Percentiles rank a stretch among this genome's conserved stretches.
phyloP scores from a whole-genome alignment of 1,284 basidiomycete genomes.

The Cryptococcus sp. region DNA sequence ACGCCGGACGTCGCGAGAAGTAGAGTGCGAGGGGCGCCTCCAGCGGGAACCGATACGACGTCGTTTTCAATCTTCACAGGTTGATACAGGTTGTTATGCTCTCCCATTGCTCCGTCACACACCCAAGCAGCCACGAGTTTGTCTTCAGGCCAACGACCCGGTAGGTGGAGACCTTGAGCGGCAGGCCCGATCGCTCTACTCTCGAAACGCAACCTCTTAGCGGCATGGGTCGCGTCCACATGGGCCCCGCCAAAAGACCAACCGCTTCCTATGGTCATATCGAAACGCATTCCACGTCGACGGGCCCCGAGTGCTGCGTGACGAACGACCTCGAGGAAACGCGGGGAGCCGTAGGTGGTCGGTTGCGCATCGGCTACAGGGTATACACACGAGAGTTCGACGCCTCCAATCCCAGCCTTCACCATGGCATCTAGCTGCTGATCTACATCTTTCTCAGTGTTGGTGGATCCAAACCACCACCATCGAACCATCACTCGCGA shows the following conservation, averaged over 20 bases:
- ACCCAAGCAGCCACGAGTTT: slow-evolving; percentile 4
- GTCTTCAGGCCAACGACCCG: slow-evolving; percentile 7
- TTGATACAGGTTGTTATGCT: background rate
- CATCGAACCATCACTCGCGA: slow-evolving; percentile 9
- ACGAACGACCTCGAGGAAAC: slow-evolving; percentile 3
- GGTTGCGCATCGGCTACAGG: slow-evolving; percentile 1
- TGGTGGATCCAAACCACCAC: slow-evolving; percentile 9
- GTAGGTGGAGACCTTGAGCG: background rate
- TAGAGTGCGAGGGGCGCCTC: slow-evolving; percentile 2
- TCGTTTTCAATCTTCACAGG: background rate
- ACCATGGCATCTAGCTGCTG: slow-evolving; percentile 9
- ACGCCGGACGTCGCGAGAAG: slow-evolving; percentile 2
- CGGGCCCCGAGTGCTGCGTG: background rate
- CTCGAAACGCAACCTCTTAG: background rate
- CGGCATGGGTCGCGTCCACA: background rate
- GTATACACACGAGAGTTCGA: slow-evolving; percentile 7
- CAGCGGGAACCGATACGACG: slow-evolving; percentile 1
- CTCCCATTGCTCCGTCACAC: slow-evolving; percentile 3
- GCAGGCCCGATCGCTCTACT: background rate
- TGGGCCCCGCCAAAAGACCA: slow-evolving; percentile 10
- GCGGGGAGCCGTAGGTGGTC: background rate
- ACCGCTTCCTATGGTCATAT: slow-evolving; percentile 7
- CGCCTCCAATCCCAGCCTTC: slow-evolving; percentile 4
- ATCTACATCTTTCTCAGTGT: slow-evolving; percentile 7
- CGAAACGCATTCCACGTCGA: slow-evolving; percentile 6